Evolutionary conservation across 192 early-diverging fungal genomes (phyloP).

Genomic region (Dissophora ornata): DNA sequence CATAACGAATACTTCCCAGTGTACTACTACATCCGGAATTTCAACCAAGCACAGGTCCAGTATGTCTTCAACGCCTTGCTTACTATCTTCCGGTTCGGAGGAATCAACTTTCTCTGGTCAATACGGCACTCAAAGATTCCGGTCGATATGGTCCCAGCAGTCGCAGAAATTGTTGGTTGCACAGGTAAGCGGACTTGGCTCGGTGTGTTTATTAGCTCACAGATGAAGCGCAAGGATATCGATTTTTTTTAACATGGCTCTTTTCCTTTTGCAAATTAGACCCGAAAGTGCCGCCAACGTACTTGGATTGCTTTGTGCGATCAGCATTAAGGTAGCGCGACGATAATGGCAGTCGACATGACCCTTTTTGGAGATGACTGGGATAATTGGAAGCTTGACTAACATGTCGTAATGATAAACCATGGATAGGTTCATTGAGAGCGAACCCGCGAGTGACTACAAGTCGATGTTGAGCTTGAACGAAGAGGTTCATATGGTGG

Average conservation of each 20-base stretch:
- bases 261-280: slow-evolving; percentile 4
- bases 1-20: slow-evolving; percentile 57
- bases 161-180: slow-evolving; percentile 26
- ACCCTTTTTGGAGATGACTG: too few species aligned
- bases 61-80: slow-evolving; percentile 72
- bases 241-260: background rate
- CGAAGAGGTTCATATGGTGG: slow-evolving; percentile 67
- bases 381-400: too few species aligned
- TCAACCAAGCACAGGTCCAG: slow-evolving; percentile 75
- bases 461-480: slow-evolving; percentile 45
- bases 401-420: background rate
- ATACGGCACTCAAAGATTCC: slow-evolving; percentile 55
- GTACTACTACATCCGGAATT: slow-evolving; percentile 65
- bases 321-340: slow-evolving; percentile 32
- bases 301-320: slow-evolving; percentile 44
- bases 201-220: too few species aligned
- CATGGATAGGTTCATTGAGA: slow-evolving; percentile 52
- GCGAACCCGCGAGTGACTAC: slow-evolving; percentile 52
- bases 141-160: slow-evolving; percentile 17
- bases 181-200: slow-evolving; percentile 10
- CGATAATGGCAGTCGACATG: too few species aligned
- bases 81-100: slow-evolving; percentile 65
- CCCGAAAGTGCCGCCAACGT: slow-evolving; percentile 30
- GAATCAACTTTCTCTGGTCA: slow-evolving; percentile 60
- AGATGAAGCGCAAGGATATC: too few species aligned